Conservation (phyloP, 495 filamentous ascomycete genomes). For the Penicillium odoratum region DNA sequence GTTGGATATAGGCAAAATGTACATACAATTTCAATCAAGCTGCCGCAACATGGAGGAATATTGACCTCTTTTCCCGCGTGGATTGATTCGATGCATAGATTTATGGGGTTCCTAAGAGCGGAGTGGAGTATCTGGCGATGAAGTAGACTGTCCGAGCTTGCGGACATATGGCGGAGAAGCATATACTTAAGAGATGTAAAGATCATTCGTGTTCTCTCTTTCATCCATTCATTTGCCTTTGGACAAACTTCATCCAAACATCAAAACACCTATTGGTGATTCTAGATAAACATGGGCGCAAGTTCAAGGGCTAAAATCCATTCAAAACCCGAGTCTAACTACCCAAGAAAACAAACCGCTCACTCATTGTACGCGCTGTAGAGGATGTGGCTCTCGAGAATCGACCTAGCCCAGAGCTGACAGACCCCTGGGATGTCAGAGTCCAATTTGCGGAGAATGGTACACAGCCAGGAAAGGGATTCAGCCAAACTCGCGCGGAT, state of each 20-base stretch:
- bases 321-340: not conserved
- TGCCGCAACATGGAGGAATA: too few relatives aligned
- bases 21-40: too few relatives aligned
- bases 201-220: not conserved
- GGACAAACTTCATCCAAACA: too few relatives aligned
- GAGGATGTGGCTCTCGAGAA: slow-evolving; percentile 43
- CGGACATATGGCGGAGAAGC: not conserved
- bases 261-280: too few relatives aligned
- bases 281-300: not conserved
- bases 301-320: not conserved
- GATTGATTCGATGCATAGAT: too few relatives aligned
- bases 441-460: slow-evolving; percentile 74
- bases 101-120: not conserved
- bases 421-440: slow-evolving; percentile 65
- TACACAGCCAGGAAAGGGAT: slow-evolving; percentile 76
- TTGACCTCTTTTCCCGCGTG: not conserved
- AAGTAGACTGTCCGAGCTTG: not conserved
- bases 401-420: slow-evolving; percentile 59
- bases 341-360: slow-evolving; percentile 12
- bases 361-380: slow-evolving; percentile 15
- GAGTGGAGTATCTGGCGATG: not conserved
- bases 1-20: too few relatives aligned
- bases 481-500: slow-evolving; percentile 59
- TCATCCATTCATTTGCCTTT: not conserved
- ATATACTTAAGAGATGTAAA: not conserved